A percentile compares a stretch with the other conserved stretches of the same genome.
phyloP scores from a whole-genome alignment of 2,329 filamentous ascomycete species.

The Juglanconis juglandina region DNA sequence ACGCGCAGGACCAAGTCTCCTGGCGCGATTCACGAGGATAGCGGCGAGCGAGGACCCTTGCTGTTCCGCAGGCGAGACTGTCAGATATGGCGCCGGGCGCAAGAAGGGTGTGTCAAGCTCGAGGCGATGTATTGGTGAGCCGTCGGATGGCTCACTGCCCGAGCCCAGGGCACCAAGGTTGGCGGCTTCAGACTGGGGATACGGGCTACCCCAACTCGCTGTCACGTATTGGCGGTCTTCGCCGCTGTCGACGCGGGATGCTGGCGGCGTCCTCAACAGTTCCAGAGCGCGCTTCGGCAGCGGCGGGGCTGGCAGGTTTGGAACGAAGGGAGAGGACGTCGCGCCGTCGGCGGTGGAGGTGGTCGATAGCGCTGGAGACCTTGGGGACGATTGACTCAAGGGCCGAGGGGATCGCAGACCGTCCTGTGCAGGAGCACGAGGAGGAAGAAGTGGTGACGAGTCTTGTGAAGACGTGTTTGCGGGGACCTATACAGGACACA shows the following conservation, averaged over 20 bases:
- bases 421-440: slow-evolving; percentile 62
- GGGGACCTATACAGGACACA: slow-evolving; percentile 29
- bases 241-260: slow-evolving; percentile 24
- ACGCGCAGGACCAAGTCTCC: slow-evolving; percentile 46
- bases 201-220: slow-evolving; percentile 89
- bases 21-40: slow-evolving; percentile 60
- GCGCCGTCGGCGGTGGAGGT: slow-evolving; percentile 59
- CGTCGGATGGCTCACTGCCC: slow-evolving; percentile 58
- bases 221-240: slow-evolving; percentile 55
- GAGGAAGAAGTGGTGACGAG: slow-evolving; percentile 47
- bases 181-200: slow-evolving; percentile 61
- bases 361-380: slow-evolving; percentile 59
- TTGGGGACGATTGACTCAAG: slow-evolving; percentile 36
- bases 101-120: slow-evolving; percentile 62
- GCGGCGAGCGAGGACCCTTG: slow-evolving; percentile 40
- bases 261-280: slow-evolving; percentile 54
- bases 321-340: slow-evolving; percentile 56
- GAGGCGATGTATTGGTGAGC: slow-evolving; percentile 58
- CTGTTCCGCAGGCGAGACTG: slow-evolving; percentile 34
- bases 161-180: slow-evolving; percentile 49
- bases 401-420: slow-evolving; percentile 38
- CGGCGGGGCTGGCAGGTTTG: slow-evolving; percentile 55
- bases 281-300: slow-evolving; percentile 54
- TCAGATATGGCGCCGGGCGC: slow-evolving; percentile 49
- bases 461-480: slow-evolving; percentile 56